These are phyloP conservation scores for Cladosporium sp. DNA, from an alignment of 2,329 filamentous ascomycete genomes.

Conservation along the genomic window DNA sequence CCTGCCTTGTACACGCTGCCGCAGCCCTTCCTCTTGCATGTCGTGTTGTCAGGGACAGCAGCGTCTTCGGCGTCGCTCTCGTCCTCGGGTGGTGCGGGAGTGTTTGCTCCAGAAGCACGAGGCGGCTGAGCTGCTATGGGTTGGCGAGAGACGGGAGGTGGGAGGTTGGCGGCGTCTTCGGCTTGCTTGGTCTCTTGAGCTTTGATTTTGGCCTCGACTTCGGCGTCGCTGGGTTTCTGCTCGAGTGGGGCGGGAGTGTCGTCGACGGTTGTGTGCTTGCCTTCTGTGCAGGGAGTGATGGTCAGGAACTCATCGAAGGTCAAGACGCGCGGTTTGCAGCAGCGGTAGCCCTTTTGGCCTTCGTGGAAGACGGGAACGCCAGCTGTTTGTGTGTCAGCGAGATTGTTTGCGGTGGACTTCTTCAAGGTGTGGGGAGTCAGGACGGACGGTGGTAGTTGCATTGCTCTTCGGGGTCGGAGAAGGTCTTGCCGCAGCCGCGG, in stretches of 20 bases:
- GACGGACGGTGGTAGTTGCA: slow-evolving; percentile 79
- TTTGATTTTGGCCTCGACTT: slow-evolving; percentile 36
- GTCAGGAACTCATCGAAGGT: slow-evolving; percentile 97
- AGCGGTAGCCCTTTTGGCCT: slow-evolving; percentile 99
- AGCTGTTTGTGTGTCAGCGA: slow-evolving; percentile 18
- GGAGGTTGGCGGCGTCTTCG: slow-evolving; percentile 23
- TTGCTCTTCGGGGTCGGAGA: slow-evolving; percentile 75
- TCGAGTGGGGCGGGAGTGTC: slow-evolving; percentile 52
- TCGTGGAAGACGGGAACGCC: slow-evolving; percentile 82
- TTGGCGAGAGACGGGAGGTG: slow-evolving; percentile 31
- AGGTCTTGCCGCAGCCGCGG: slow-evolving; percentile 90
- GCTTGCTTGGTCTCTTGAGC: slow-evolving; percentile 28
- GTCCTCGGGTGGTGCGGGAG: slow-evolving; percentile 66
- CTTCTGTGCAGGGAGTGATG: slow-evolving; percentile 89
- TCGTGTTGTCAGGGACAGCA: slow-evolving; percentile 70
- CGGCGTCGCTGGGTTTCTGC: slow-evolving; percentile 28
- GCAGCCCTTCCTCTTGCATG: slow-evolving; percentile 78
- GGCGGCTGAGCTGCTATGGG: slow-evolving; percentile 32
- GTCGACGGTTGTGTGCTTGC: slow-evolving; percentile 88
- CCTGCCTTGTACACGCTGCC: slow-evolving; percentile 64
- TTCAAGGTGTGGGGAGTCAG: not conserved
- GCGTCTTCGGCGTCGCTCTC: slow-evolving; percentile 82
- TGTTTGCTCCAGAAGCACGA: slow-evolving; percentile 36
- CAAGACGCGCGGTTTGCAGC: slow-evolving; percentile 93
- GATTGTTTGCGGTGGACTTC: not conserved